Percentiles rank a stretch among this genome's conserved stretches.
phyloP scores from a whole-genome alignment of 2,329 filamentous ascomycete genomes.

The Cadophora gregata region DNA sequence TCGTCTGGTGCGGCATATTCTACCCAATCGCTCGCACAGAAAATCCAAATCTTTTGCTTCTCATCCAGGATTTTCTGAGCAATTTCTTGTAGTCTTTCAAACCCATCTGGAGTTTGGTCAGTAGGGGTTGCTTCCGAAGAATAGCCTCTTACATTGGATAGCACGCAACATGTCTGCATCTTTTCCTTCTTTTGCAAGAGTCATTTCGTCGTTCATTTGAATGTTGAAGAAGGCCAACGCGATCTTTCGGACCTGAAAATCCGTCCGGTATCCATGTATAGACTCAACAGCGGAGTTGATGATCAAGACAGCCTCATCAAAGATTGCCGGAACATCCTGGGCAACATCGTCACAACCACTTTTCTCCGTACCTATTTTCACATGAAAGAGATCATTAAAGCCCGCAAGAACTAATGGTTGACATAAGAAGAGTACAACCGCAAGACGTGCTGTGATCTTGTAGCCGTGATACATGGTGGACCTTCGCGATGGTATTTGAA shows the following conservation, averaged over 20 bases:
- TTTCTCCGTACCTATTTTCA: neutral
- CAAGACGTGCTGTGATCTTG: too few species aligned
- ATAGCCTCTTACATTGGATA: neutral
- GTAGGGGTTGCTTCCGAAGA: neutral
- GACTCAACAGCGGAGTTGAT: neutral
- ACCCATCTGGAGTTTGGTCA: neutral
- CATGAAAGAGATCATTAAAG: neutral
- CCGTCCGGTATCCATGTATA: neutral
- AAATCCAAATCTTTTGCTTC: neutral
- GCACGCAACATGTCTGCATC: neutral
- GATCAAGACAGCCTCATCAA: neutral
- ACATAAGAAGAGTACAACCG: neutral
- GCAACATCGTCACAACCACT: neutral
- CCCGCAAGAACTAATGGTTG: neutral
- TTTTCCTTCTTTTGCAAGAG: neutral
- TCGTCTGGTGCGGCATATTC: neutral
- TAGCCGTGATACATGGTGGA: too few species aligned
- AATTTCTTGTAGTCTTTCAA: neutral
- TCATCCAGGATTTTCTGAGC: neutral
- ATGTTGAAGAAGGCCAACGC: neutral
- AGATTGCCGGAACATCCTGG: neutral
- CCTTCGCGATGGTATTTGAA: too few species aligned
- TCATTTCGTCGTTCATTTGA: neutral
- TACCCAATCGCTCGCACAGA: neutral
- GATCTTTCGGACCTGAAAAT: neutral